Evolutionary conservation across 495 filamentous ascomycete species (phyloP), one percentile per base, ranked within the genome.

Genomic region (Aspergillus saccharolyticus): DNA sequence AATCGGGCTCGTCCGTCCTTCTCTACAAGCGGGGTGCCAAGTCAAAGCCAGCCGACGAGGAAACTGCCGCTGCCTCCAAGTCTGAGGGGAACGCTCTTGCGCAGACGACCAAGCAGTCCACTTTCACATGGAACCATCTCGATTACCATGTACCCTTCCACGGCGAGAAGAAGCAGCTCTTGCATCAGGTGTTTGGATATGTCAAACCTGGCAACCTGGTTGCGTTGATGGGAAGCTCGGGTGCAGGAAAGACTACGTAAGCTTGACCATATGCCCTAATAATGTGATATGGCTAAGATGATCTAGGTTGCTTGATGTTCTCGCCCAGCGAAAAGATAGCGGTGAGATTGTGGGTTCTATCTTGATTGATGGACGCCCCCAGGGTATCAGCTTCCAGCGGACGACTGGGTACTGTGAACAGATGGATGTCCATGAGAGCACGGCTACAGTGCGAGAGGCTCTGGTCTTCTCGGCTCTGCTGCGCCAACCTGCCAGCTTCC

Each of bases 231-330:
- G 89, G 89, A 21, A 86, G 84, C 10, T 90, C 86, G 1, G 89
- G 89, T 15, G 89, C 89, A n/a, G 89, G 89, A 49, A 94, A 94
- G 62, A 94, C 89, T 4, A 92, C 89, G 1, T 77, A 85, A 6
- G 73, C 33, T 39, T 90, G 3, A 19, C n/a, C 22, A 15, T 33
- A 80, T 78, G 4, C 82, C 77, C 1, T 81, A 85, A n/a, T 28
- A 81, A 78, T 1, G 18, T 20, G 20, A 16, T 1, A 2, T 16
- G 83, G 79, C 44, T 85, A 82, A 66, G 79, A 15, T 21, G 16
- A 24, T 3, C 19, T 7, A 88, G 85, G 0, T 56, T 86, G 15
- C 55, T 80, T 15, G 76, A 80, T 66, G 74, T 78, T 10, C 63
- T 80, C 15, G 74, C 74, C 1, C 77, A 80, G 46, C 66, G 78